Evolutionary conservation across 306 rosid species (phyloP).

Genomic region (Fagus sylvatica): DNA sequence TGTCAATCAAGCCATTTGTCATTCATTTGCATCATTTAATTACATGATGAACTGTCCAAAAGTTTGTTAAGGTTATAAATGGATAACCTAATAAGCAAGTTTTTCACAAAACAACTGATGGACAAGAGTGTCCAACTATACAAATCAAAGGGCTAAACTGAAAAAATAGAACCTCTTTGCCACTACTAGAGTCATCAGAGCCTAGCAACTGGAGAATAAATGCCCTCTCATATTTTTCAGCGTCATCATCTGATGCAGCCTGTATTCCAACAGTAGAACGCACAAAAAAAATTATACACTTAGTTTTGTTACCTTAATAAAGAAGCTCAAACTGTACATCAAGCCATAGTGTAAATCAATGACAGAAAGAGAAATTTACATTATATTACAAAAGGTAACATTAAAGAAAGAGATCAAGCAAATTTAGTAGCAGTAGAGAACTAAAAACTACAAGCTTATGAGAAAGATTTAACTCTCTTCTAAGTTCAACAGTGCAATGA

Average conservation of each 20-base stretch:
- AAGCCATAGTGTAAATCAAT: neutral
- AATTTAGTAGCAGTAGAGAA: neutral
- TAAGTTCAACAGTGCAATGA: neutral
- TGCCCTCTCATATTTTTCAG: conserved; percentile 77
- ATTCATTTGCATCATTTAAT: conserved; percentile 1
- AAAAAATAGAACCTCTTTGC: conserved; percentile 71
- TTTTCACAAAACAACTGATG: neutral
- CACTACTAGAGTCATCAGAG: conserved; percentile 51
- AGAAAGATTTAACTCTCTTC: neutral
- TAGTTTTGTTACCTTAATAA: conserved; percentile 13
- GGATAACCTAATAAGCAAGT: neutral
- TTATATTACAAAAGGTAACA: neutral
- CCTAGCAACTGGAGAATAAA: conserved; percentile 72
- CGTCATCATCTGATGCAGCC: conserved; percentile 77
- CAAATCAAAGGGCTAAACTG: conserved; percentile 18
- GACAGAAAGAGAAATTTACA: neutral
- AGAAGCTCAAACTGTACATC: neutral
- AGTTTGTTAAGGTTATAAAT: neutral
- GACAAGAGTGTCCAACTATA: neutral
- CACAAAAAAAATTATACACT: neutral
- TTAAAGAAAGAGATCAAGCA: neutral
- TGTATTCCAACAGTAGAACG: conserved; percentile 28
- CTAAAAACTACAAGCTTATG: neutral
- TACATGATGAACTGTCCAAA: neutral
- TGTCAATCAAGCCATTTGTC: neutral